Percentiles rank a stretch among this genome's conserved stretches.
Evolutionary conservation across 805 yeast species (phyloP).

Genomic region (Kregervanrija pseudodelftensis): DNA sequence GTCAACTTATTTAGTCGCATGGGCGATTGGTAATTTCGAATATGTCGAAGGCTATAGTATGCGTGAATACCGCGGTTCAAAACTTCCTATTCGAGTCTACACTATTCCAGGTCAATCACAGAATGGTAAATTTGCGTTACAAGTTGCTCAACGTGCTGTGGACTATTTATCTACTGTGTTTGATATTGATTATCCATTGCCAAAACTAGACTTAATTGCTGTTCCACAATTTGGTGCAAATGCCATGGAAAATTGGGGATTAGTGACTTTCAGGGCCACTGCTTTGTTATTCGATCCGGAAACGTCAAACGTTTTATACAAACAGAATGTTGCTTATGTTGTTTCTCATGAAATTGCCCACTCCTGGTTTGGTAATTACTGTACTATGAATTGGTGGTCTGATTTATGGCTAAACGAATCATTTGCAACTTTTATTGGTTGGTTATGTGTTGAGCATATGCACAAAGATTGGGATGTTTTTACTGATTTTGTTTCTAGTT

Average conservation of each 20-base stretch:
- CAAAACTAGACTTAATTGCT: constrained; percentile 74
- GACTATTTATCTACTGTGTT: constrained; percentile 43
- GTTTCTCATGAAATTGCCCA: constrained; percentile 84
- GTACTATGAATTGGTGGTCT: constrained; percentile 93
- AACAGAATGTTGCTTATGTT: constrained; percentile 73
- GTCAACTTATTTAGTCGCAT: constrained; percentile 52
- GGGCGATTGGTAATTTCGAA: constrained; percentile 54
- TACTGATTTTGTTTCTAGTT: constrained; percentile 43
- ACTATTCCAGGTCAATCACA: constrained; percentile 43
- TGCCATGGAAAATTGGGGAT: constrained; percentile 91
- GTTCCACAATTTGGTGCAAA: constrained; percentile 76
- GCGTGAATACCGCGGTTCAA: constrained; percentile 32
- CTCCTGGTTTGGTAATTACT: constrained; percentile 87
- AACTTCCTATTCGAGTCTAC: constrained; percentile 44
- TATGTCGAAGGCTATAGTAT: constrained; percentile 41
- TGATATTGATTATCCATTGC: constrained; percentile 62
- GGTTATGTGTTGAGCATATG: constrained; percentile 57
- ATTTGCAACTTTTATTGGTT: constrained; percentile 83
- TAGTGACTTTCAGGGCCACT: constrained; percentile 59
- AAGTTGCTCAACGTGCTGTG: constrained; percentile 41
- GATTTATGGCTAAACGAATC: constrained; percentile 88
- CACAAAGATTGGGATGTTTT: constrained; percentile 81
- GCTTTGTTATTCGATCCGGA: constrained; percentile 44
- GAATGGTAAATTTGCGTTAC: constrained; percentile 42
- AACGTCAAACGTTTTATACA: constrained; percentile 42